These are phyloP conservation scores for Tylopilus sp. DNA, from an alignment of 768 basidiomycete species.

Conservation along the genomic window DNA sequence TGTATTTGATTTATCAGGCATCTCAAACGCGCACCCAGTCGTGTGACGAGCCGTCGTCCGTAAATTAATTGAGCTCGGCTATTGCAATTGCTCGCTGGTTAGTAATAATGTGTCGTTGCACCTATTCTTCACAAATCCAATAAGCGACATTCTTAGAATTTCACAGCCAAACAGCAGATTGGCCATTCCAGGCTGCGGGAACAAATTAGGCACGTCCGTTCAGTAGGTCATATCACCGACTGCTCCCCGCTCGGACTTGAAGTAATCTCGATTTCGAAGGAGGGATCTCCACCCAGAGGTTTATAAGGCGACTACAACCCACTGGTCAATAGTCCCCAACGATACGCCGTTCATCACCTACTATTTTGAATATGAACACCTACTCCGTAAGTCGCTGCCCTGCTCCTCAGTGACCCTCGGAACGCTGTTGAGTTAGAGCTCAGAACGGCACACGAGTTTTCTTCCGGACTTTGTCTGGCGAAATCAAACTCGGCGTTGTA, in stretches of 20 bases:
- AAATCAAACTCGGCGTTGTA: slow-evolving; percentile 59
- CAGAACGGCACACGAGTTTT: slow-evolving; percentile 68
- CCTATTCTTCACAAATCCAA: slow-evolving; percentile 23
- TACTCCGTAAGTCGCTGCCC: slow-evolving; percentile 47
- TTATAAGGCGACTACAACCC: slow-evolving; percentile 23
- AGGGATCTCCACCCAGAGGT: slow-evolving; percentile 11
- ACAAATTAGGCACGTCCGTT: slow-evolving; percentile 32
- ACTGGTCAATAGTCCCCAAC: slow-evolving; percentile 17
- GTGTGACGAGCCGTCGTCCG: slow-evolving; percentile 22
- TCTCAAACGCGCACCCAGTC: slow-evolving; percentile 27
- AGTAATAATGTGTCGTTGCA: slow-evolving; percentile 28
- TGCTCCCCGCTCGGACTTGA: slow-evolving; percentile 18
- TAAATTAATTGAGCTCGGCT: slow-evolving; percentile 35
- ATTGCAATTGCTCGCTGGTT: slow-evolving; percentile 25
- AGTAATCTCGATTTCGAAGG: slow-evolving; percentile 22
- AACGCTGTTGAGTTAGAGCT: slow-evolving; percentile 15
- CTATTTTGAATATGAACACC: slow-evolving; percentile 76
- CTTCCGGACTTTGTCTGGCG: slow-evolving; percentile 56
- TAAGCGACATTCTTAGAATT: slow-evolving; percentile 32
- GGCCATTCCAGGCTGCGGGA: slow-evolving; percentile 12
- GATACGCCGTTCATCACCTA: slow-evolving; percentile 22
- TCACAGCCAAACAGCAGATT: slow-evolving; percentile 22
- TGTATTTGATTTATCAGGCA: slow-evolving; percentile 28
- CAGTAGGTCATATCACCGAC: slow-evolving; percentile 33
- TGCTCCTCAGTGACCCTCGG: slow-evolving; percentile 2